These are phyloP conservation scores for Lactifluus echinatus DNA, from an alignment of 768 basidiomycete genomes.

Conservation along the genomic window DNA sequence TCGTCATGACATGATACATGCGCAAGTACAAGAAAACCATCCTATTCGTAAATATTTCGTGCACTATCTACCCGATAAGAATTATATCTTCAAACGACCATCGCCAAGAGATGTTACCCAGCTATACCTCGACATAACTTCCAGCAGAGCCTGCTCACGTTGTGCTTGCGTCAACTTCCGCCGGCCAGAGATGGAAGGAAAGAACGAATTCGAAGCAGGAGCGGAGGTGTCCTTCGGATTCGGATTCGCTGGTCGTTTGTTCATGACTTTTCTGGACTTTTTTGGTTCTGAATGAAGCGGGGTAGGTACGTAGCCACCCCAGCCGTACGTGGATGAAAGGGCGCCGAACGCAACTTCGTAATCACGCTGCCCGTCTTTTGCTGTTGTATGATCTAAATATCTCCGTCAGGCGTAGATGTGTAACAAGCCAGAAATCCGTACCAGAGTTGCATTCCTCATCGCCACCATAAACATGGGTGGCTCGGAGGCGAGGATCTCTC, in stretches of 20 bases:
- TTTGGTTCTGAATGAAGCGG: not conserved
- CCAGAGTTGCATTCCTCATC: too few species aligned
- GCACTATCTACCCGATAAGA: too few species aligned
- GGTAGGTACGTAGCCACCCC: not conserved
- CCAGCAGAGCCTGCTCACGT: constrained; percentile 1
- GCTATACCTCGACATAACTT: not conserved
- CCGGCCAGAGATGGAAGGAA: not conserved
- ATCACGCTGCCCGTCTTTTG: not conserved
- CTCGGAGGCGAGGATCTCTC: too few species aligned
- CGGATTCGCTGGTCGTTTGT: too few species aligned
- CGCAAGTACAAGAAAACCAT: too few species aligned
- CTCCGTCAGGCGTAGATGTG: too few species aligned
- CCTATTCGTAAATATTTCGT: too few species aligned
- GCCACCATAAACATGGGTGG: too few species aligned
- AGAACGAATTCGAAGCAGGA: not conserved
- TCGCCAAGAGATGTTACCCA: not conserved
- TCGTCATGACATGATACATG: too few species aligned
- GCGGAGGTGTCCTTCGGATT: not conserved
- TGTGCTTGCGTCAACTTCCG: not conserved
- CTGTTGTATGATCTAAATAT: not conserved
- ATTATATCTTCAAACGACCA: not conserved
- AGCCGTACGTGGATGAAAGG: not conserved
- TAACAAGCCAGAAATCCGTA: too few species aligned
- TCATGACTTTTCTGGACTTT: not conserved
- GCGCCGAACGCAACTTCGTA: not conserved